Evolutionary conservation across 306 rosid genomes (phyloP).

Genomic region (Inga leiocalycina): DNA sequence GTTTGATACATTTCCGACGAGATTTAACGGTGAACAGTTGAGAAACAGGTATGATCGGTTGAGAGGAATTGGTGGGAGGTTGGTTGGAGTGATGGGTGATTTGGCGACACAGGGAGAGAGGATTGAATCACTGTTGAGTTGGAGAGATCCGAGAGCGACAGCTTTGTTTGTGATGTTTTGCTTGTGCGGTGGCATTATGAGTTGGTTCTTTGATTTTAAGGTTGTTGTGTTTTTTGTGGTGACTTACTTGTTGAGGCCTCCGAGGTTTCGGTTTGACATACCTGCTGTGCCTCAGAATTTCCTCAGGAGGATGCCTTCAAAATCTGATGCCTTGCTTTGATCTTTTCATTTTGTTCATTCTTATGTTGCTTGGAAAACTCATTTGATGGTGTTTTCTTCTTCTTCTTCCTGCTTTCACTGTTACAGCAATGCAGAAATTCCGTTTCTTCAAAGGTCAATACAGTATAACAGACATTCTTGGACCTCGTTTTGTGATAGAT

Average conservation of each 20-base stretch:
- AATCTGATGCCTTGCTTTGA: constrained; percentile 52
- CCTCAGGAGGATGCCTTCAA: constrained; percentile 64
- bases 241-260: constrained; percentile 47
- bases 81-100: constrained; percentile 44
- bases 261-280: constrained; percentile 33
- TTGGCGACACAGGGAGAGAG: constrained; percentile 62
- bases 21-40: constrained; percentile 6
- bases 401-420: not conserved
- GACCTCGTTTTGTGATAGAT: not conserved
- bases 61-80: constrained; percentile 43
- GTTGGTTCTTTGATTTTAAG: constrained; percentile 32
- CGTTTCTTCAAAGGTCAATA: not conserved
- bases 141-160: constrained; percentile 64
- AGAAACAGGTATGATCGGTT: constrained; percentile 50
- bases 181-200: constrained; percentile 29
- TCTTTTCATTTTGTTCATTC: not conserved
- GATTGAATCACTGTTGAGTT: constrained; percentile 43
- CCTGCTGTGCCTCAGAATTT: constrained; percentile 50
- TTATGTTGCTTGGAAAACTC: not conserved
- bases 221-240: not conserved
- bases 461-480: not conserved
- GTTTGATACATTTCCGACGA: constrained; percentile 40
- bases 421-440: not conserved
- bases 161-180: constrained; percentile 44
- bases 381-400: not conserved